These are phyloP conservation scores for Allium fistulosum DNA, from an alignment of 106 monocot genomes.

Conservation along the genomic window DNA sequence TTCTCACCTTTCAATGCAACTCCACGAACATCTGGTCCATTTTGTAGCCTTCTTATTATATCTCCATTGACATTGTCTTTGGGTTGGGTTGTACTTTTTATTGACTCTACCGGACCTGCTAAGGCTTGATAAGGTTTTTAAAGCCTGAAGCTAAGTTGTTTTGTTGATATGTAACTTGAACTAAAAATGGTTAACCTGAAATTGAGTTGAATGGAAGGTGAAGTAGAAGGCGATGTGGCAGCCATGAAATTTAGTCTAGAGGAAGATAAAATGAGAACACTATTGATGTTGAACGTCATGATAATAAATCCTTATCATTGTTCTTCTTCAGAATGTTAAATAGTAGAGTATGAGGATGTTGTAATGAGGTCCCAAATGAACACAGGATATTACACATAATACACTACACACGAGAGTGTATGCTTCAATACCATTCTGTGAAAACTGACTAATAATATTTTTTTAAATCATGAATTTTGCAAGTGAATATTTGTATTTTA, in stretches of 20 bases:
- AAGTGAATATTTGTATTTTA: no score
- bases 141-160: background rate
- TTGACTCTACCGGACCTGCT: background rate
- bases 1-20: conserved; percentile 52
- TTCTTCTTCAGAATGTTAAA: background rate
- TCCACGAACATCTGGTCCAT: conserved; percentile 51
- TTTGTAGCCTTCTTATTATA: conserved; percentile 33
- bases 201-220: background rate
- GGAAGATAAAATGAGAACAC: background rate
- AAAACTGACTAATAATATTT: no score
- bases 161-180: background rate
- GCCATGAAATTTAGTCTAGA: background rate
- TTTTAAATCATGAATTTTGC: no score
- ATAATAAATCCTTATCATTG: background rate
- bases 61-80: conserved; percentile 11
- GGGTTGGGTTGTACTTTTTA: background rate
- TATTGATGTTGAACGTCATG: background rate
- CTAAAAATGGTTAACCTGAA: background rate
- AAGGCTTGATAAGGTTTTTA: background rate
- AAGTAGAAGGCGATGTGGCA: background rate
- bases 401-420: no score
- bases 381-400: background rate
- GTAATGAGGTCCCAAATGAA: conserved; percentile 1
- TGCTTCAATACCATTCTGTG: no score
- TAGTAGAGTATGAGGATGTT: background rate